Base-by-base conservation (phyloP, 345 rosid species). In the Lepidium aucheri region DNA sequence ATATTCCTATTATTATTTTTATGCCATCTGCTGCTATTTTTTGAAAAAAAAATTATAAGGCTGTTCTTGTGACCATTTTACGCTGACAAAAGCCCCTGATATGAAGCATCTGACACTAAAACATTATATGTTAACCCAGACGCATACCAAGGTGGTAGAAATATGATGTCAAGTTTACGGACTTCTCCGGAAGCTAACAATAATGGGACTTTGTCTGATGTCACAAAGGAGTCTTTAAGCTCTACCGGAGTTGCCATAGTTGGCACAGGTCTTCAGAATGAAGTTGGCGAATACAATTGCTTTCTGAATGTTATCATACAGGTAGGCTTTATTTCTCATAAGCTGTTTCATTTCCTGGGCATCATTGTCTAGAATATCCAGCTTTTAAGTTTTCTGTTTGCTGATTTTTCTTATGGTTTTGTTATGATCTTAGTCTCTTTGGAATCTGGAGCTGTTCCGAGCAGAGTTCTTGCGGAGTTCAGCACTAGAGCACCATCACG, bases 281-380 rank as follows among this genome's bases (percentile, higher is more conserved):
- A 90, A 76, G 81, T 86, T 75, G 98, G 98, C 24, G 97, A 93
- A 81, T 90, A 93, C 74, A 93, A 90, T 77, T 93, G 98, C 79
- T 93, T 93, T 82, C 78, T 93, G 52, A 93, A 93, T 66, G 98
- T 93, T 54, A 89, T 93, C 74, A 93, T 93, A 79, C 98, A 93
- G 97, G 97, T 93, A 59, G 7, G 47, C 17, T 52, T 63, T 16
- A 36, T 2, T n/a, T 63, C 39, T 43, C 50, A 55, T 26, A 63
- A 28, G 26, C 13, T 18, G 63, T 28, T 36, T 24, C 8, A 61
- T 44, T 70, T 35, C 17, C 38, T 5, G 35, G 33, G 13, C 36
- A 15, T 54, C 34, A 35, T 4, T 7, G 1, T 68, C 61, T 20
- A 28, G 60, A 30, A 34, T 42, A 22, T 64, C 60, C 22, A 1